A percentile compares a stretch with the other conserved stretches of the same genome.
phyloP scores from a whole-genome alignment of 192 early-diverging fungal genomes.

The Mortierella hygrophila region DNA sequence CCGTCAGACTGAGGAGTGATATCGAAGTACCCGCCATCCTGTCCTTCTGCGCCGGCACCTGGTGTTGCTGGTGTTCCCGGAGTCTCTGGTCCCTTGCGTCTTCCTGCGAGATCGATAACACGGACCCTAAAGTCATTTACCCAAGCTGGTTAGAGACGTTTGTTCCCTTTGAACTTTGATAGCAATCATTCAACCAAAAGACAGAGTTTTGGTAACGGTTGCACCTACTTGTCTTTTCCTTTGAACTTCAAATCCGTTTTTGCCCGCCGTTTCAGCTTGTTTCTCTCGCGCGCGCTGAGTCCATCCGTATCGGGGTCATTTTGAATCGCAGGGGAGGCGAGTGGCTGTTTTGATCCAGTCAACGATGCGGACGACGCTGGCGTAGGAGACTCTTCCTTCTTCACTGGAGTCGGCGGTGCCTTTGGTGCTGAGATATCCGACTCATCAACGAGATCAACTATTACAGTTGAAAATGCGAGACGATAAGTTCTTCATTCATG shows the following conservation, averaged over 20 bases:
- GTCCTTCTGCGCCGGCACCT: slow-evolving; percentile 20
- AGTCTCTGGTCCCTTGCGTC: slow-evolving; percentile 42
- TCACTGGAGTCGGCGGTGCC: slow-evolving; percentile 9
- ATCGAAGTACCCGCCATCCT: slow-evolving; percentile 66
- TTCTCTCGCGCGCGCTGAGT: slow-evolving; percentile 90
- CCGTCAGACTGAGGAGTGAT: slow-evolving; percentile 71
- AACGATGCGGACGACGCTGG: slow-evolving; percentile 26
- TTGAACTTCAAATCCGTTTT: slow-evolving; percentile 83
- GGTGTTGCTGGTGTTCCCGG: slow-evolving; percentile 40
- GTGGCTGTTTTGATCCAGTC: slow-evolving; percentile 10
- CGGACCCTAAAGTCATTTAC: slow-evolving; percentile 54
- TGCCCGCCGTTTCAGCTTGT: slow-evolving; percentile 89
- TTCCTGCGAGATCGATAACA: slow-evolving; percentile 56
- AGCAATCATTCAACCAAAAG: background rate
- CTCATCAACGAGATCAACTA: slow-evolving; percentile 90
- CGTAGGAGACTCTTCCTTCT: slow-evolving; percentile 39
- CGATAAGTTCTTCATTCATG: background rate
- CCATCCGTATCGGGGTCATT: slow-evolving; percentile 76
- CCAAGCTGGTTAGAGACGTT: background rate
- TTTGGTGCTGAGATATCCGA: slow-evolving; percentile 71
- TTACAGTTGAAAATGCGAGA: background rate
- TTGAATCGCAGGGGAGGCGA: slow-evolving; percentile 30
- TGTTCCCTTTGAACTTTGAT: background rate
- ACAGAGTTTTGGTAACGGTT: background rate
- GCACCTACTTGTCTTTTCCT: slow-evolving; percentile 75